Evolutionary conservation across 2,329 filamentous ascomycete species (phyloP), one percentile per base, ranked within the genome.

Genomic region (Colletotrichum costaricense): DNA sequence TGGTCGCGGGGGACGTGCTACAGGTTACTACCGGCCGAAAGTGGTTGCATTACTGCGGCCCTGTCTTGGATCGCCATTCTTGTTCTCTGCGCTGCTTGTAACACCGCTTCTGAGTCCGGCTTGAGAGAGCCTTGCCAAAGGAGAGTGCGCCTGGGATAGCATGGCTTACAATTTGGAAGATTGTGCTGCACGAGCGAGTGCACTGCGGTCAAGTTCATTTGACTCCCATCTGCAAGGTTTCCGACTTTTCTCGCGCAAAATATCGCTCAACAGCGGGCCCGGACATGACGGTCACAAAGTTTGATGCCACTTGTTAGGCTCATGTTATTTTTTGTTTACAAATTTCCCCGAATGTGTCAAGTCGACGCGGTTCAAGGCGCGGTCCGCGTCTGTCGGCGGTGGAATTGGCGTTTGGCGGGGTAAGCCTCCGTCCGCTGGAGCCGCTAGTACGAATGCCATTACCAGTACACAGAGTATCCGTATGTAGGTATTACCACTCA

Each of bases 311-410:
- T 42, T 19, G 26, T 42, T 30, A 49, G 19, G 42, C 16, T 49
- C 42, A 49, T 28, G 6, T 57, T 58, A 58, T 69, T 69, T 42
- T 72, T 72, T 69, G 65, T 69, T 69, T 69, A 72, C 67, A 46
- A 70, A 73, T 73, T 52, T 73, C 67, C 55, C 22, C 26, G 54
- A 57, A 70, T 56, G 35, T 38, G 46, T 65, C 55, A 38, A 28
- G 26, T 57, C 59, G 55, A 64, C 70, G 55, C 67, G 66, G 60
- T 65, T 16, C 26, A 60, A 46, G 55, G 55, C 70, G 66, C 70
- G 46, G 42, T 46, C 60, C 59, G 70, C 33, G 55, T 64, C n/a
- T 33, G 16, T 42, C 4, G 26, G 28, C 7, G 35, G 58, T 63
- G 24, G 19, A n/a, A n/a, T 63, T 33, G 58, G 59, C 26, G 66